phyloP scores from a whole-genome alignment of 352 stramenopile genomes.

The Achlya hypogyna region DNA sequence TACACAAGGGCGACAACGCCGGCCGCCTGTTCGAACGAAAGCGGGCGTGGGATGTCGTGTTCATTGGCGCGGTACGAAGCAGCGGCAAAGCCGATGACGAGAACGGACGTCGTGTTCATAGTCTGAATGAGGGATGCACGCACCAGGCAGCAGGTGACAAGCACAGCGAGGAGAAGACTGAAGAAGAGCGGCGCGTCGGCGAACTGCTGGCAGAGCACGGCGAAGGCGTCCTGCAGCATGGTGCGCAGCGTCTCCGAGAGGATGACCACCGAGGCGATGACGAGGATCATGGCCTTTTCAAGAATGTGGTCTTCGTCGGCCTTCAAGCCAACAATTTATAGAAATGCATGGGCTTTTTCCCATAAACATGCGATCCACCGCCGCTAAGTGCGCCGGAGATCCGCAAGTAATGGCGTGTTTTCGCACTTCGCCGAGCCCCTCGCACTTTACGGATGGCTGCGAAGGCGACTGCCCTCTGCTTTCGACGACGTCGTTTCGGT shows the following conservation, averaged over 20 bases:
- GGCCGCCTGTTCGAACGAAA: not conserved
- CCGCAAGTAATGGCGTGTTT: not conserved
- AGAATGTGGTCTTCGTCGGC: not conserved
- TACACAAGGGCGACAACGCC: constrained; percentile 4
- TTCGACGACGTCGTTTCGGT: not conserved
- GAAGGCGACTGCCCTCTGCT: not conserved
- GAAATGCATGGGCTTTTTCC: not conserved
- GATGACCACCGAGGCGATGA: constrained; percentile 19
- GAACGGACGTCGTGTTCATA: constrained; percentile 11
- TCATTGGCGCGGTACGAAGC: not conserved
- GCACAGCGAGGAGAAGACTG: constrained; percentile 6
- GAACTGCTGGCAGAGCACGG: constrained; percentile 17
- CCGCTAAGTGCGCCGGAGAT: not conserved
- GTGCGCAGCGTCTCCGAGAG: constrained; percentile 16
- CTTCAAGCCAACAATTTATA: not conserved
- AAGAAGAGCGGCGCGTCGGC: constrained; percentile 18
- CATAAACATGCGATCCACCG: not conserved
- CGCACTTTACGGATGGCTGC: not conserved
- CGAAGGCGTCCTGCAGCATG: constrained; percentile 16
- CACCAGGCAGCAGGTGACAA: constrained; percentile 10
- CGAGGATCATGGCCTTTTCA: constrained; percentile 9
- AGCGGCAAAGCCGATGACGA: constrained; percentile 14
- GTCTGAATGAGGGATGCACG: constrained; percentile 17
- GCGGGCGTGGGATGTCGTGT: not conserved
- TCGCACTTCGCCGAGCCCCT: not conserved